Base-by-base conservation (phyloP, 163 green algal species). In the Prototheca cutis region DNA sequence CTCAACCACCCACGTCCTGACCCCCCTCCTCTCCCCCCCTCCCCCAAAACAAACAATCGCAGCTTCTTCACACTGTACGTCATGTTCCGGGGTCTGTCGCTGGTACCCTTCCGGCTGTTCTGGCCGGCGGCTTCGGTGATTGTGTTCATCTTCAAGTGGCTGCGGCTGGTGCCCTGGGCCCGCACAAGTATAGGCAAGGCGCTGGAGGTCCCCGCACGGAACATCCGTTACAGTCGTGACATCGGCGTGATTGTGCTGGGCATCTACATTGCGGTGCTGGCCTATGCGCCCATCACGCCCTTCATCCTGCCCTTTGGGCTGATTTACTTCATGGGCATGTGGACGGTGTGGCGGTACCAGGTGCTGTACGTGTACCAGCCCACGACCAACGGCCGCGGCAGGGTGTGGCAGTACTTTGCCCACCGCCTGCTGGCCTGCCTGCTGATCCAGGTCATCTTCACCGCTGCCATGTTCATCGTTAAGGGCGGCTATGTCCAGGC, bases 21-120 rank as follows among this genome's bases (percentile, higher is more conserved):
- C 36, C 36, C 17, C 1, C 17, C 36, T 15, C 36, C 36, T 21
- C 36, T 0, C 36, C 36, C 1, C 36, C 36, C 36, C 36, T 2
- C 17, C 17, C 36, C 17, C 36, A 21, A 10, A 10, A 45, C 36
- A 10, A 45, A 21, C 36, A 10, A 45, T 45, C 36, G 36, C 36
- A 45, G 36, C 75, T 95, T 92, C 76, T 95, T 95, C 76, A 78
- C 95, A 54, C 28, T 45, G 17, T 58, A 58, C 29, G 52, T 58
- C 29, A 40, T 58, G 23, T 58, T 58, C 52, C 52, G 52, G 23
- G 52, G 17, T 17, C 45, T 58, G 42, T 29, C 29, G 29, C 40
- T 28, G 56, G 13, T 49, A 10, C 18, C 63, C 53, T 71, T 77
- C 51, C 69, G 59, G 23, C 63, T 72, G 27, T 57, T 77, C 32